Percentiles rank a stretch among this genome's conserved stretches.
phyloP scores from a whole-genome alignment of 192 early-diverging fungal species.

The Podila epicladia region DNA sequence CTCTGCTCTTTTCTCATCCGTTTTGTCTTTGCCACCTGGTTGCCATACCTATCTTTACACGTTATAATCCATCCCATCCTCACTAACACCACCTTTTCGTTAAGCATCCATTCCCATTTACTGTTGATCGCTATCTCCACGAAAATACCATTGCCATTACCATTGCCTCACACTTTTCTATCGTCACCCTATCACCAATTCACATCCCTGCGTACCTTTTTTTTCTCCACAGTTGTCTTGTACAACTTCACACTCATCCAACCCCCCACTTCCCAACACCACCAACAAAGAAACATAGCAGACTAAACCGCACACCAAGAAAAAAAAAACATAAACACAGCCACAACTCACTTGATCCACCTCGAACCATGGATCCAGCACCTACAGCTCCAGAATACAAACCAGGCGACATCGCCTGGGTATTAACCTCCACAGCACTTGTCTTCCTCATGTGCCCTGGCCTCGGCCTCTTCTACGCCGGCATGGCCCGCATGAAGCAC shows the following conservation, averaged over 20 bases:
- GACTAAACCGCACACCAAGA: background rate
- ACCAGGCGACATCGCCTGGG: constrained; percentile 78
- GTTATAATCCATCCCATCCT: constrained; percentile 1
- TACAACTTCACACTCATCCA: no score
- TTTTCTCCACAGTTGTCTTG: no score
- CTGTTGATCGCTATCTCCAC: no score
- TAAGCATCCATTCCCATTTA: background rate
- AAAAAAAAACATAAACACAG: background rate
- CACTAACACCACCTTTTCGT: background rate
- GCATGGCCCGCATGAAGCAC: constrained; percentile 80
- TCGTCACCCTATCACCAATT: no score
- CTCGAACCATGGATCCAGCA: constrained; percentile 24
- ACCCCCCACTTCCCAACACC: no score
- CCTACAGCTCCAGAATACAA: constrained; percentile 54
- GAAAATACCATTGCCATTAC: no score
- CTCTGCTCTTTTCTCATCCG: constrained; percentile 1
- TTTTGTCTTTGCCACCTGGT: background rate
- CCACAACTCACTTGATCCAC: background rate
- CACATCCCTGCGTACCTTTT: no score
- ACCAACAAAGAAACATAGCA: no score
- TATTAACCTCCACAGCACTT: constrained; percentile 72
- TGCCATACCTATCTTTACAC: constrained; percentile 17
- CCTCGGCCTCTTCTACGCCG: constrained; percentile 82
- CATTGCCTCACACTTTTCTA: no score
- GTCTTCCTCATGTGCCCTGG: constrained; percentile 84